phyloP scores from a whole-genome alignment of 768 basidiomycete species.

The Boletus fagicola region DNA sequence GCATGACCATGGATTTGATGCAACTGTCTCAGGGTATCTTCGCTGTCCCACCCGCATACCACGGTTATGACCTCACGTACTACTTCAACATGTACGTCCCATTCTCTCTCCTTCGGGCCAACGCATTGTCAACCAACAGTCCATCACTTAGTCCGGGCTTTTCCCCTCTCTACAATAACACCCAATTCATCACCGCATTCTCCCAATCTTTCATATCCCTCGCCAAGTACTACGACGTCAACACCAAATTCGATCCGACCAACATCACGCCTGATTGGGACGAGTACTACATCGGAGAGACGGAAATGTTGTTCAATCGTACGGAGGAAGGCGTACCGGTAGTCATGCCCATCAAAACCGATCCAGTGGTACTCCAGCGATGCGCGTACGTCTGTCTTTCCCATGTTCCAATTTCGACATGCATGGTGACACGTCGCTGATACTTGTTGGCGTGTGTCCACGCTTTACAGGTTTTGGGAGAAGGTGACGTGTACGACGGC shows the following conservation, averaged over 20 bases:
- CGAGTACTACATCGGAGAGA: too few relatives aligned
- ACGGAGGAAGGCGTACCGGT: not conserved
- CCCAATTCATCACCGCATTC: conserved; percentile 32
- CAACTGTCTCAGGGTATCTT: conserved; percentile 27
- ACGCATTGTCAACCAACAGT: not conserved
- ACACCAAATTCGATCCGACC: conserved; percentile 14
- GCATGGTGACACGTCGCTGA: not conserved
- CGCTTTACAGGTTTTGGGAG: conserved; percentile 15
- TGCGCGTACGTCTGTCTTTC: conserved; percentile 12
- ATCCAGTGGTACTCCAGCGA: not conserved
- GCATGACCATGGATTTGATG: not conserved
- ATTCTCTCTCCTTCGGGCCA: not conserved
- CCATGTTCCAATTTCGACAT: too few relatives aligned
- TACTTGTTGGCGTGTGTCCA: not conserved
- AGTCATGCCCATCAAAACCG: conserved; percentile 1
- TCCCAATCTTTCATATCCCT: conserved; percentile 27
- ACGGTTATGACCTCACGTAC: conserved; percentile 37
- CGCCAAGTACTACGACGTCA: conserved; percentile 23
- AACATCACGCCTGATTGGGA: too few relatives aligned
- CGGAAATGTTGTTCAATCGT: too few relatives aligned
- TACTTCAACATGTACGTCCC: conserved; percentile 36
- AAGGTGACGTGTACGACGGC: conserved; percentile 6
- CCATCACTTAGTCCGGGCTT: not conserved
- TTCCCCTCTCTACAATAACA: conserved; percentile 22
- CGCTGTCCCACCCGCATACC: conserved; percentile 30